Evolutionary conservation across 2,329 filamentous ascomycete genomes (phyloP), one percentile per base, ranked within the genome.

Genomic region (Mycogone perniciosa): DNA sequence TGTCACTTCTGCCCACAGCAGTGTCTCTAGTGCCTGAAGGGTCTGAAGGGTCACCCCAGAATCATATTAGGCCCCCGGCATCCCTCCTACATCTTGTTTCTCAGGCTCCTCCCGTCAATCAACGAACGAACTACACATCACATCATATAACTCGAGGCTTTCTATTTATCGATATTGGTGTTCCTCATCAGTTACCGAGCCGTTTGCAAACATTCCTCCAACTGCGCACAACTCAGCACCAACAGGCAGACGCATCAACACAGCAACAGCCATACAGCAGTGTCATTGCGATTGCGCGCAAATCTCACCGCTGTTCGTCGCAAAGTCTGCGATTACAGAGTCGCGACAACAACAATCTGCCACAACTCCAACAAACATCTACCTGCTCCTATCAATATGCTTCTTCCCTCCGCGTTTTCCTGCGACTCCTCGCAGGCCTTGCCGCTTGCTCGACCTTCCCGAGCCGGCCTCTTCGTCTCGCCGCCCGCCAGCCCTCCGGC

Each of bases 401-500:
- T 83, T 52, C 74, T 82, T 55, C 79, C 80, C 20, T 82, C 80
- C 31, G 76, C 79, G 34, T 65, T 83, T 41, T 69, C 76, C 31
- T 82, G 79, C 76, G 79, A 82, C 63, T 64, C 74, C 62, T 74
- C 76, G 70, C 75, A 73, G 52, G 62, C 70, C 50, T 49, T 57
- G 34, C 57, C 48, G 31, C 40, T 13, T 4, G 27, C 44, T 11
- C 44, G 48, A 48, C 30, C 44, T 20, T 2, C 20, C 7, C 73
- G 75, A 56, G 62, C 72, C 31, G 63, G 74, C 41, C 71, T 79
- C 61, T 76, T 82, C 64, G 74, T 76, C 55, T 83, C 81, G 47
- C 81, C 81, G 45, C 81, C 81, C 49, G 71, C 79, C 59, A 77
- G 77, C 64, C 77, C 79, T 48, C 75, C 77, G 5, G 68, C 71